Percentiles rank a stretch among this genome's conserved stretches.
These are phyloP conservation scores for Berkeleyomyces rouxiae DNA, from an alignment of 2,329 filamentous ascomycete species.

Conservation along the genomic window DNA sequence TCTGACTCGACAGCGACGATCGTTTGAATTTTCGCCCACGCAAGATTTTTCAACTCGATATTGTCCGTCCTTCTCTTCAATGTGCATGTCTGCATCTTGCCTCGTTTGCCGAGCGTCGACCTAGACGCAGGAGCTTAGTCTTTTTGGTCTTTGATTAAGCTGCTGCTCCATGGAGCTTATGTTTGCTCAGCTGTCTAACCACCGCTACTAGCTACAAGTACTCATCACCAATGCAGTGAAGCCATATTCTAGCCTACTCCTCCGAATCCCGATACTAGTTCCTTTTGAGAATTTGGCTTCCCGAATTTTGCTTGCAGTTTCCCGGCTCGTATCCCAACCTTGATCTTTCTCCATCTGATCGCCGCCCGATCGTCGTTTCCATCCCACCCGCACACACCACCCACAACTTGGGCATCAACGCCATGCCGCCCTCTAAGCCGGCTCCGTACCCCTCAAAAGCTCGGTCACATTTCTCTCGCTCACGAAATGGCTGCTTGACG, in stretches of 20 bases:
- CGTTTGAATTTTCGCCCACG: not conserved
- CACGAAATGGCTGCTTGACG: slow-evolving; percentile 25
- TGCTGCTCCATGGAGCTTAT: too few relatives aligned
- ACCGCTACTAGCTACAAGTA: too few relatives aligned
- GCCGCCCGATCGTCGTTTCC: not conserved
- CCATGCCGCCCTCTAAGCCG: slow-evolving; percentile 7
- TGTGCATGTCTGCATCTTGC: not conserved
- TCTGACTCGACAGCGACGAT: not conserved
- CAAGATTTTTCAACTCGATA: not conserved
- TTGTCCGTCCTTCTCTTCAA: not conserved
- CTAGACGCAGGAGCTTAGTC: too few relatives aligned
- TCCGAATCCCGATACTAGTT: too few relatives aligned
- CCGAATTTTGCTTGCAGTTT: too few relatives aligned
- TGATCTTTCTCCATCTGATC: too few relatives aligned
- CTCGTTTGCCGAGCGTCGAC: not conserved
- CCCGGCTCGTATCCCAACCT: too few relatives aligned
- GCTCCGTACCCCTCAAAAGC: slow-evolving; percentile 8
- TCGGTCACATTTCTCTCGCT: slow-evolving; percentile 11
- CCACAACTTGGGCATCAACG: not conserved
- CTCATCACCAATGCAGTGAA: too few relatives aligned
- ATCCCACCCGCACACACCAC: not conserved
- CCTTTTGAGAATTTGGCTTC: too few relatives aligned
- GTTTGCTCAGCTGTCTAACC: too few relatives aligned
- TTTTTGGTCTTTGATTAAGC: too few relatives aligned
- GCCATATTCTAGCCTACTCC: too few relatives aligned